Evolutionary conservation across 2,329 filamentous ascomycete species (phyloP).

Genomic region (Gliomastix tumulicola): DNA sequence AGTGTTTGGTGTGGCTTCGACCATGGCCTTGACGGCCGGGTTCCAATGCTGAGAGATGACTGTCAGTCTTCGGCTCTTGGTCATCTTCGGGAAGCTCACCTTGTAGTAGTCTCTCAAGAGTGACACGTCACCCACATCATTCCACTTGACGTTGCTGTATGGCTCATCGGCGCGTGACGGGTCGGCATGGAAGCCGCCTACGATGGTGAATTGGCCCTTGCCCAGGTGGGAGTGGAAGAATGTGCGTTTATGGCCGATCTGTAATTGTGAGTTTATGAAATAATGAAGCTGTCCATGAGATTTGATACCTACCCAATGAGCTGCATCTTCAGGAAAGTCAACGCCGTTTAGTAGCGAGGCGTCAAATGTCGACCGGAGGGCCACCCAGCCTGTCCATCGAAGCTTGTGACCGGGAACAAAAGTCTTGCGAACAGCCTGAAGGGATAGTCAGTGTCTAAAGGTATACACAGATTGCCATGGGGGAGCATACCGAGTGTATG

Average conservation of each 20-base stretch:
- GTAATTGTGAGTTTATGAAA: too few relatives aligned
- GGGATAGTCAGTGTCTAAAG: neutral
- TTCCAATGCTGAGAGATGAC: constrained; percentile 25
- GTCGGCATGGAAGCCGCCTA: constrained; percentile 30
- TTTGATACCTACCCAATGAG: neutral
- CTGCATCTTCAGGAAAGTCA: neutral
- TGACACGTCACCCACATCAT: constrained; percentile 25
- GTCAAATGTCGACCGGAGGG: constrained; percentile 31
- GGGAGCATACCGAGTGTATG: constrained; percentile 32
- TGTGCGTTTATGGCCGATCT: neutral
- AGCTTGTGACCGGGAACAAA: constrained; percentile 32
- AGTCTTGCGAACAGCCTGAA: constrained; percentile 23
- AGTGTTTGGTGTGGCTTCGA: constrained; percentile 29
- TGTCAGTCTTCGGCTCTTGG: neutral
- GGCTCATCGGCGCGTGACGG: constrained; percentile 19
- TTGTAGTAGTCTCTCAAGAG: constrained; percentile 26
- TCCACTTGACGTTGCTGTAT: constrained; percentile 25
- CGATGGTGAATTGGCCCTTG: constrained; percentile 31
- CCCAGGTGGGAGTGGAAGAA: neutral
- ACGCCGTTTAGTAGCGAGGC: neutral
- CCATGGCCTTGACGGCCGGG: constrained; percentile 27
- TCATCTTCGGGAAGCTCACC: neutral
- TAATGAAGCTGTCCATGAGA: too few relatives aligned
- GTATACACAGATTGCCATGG: neutral
- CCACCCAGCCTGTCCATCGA: constrained; percentile 34